A percentile compares a stretch with the other conserved stretches of the same genome.
Conservation (phyloP, 2,329 filamentous ascomycete genomes). For the Exophiala oligosperma region DNA sequence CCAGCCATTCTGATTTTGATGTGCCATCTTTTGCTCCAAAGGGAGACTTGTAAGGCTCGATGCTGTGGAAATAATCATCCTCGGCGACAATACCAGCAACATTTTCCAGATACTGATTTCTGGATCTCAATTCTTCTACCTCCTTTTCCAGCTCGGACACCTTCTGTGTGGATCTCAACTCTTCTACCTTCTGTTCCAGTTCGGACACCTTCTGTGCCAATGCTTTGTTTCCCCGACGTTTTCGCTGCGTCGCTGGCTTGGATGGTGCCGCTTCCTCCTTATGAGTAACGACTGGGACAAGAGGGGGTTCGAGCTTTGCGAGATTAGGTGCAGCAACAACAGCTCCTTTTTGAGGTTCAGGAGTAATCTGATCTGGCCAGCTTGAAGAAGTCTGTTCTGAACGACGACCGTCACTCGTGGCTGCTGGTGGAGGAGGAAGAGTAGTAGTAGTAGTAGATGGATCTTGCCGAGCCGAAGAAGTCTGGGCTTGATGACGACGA, state of each 20-base stretch:
- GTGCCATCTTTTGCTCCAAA: constrained; percentile 11
- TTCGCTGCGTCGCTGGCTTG: background rate
- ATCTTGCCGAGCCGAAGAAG: no score
- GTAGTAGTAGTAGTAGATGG: no score
- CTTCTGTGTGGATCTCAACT: background rate
- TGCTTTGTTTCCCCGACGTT: background rate
- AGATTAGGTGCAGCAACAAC: no score
- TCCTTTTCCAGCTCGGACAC: background rate
- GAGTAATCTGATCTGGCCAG: no score
- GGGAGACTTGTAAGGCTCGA: background rate
- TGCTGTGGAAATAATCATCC: background rate
- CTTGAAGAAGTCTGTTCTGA: no score
- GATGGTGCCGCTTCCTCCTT: background rate
- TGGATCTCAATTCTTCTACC: background rate
- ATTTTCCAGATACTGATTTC: background rate
- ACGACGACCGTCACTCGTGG: no score
- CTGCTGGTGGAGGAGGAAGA: no score
- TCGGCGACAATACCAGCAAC: constrained; percentile 1
- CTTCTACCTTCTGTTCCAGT: background rate
- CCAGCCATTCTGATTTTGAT: constrained; percentile 18
- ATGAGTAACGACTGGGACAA: no score
- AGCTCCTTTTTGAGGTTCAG: no score
- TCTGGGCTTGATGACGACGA: no score
- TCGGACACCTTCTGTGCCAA: background rate
- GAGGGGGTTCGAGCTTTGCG: no score